Evolutionary conservation across 148 eudicot species (phyloP).

Genomic region (Chenopodium album): DNA sequence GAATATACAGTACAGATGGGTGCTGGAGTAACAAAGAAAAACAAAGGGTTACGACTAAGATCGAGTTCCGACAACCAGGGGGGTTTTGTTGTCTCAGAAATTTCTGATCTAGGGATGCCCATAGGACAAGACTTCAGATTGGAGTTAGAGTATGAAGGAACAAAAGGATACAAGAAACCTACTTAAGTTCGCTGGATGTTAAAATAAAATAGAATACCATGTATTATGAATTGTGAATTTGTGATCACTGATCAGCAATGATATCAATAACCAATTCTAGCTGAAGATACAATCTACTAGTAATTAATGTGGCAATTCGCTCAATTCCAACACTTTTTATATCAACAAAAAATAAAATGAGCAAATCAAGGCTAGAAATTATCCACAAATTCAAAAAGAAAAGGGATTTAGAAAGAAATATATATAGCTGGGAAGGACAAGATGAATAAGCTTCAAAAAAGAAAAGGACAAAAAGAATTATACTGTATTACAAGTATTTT

Average conservation of each 20-base stretch:
- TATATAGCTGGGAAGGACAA: no score
- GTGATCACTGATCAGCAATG: neutral
- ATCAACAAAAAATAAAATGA: neutral
- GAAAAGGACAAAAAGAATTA: no score
- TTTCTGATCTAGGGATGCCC: conserved; percentile 38
- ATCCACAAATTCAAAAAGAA: neutral
- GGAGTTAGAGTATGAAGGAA: conserved; percentile 20
- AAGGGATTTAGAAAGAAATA: neutral
- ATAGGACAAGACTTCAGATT: conserved; percentile 42
- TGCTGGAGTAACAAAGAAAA: conserved; percentile 16
- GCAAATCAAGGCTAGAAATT: neutral
- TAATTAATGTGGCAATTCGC: neutral
- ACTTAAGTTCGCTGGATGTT: neutral
- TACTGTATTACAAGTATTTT: no score
- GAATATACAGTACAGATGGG: conserved; percentile 10
- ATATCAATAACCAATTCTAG: neutral
- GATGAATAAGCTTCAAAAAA: no score
- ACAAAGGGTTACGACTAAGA: neutral
- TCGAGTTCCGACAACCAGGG: conserved; percentile 21
- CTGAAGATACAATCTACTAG: neutral
- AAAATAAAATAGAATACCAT: neutral
- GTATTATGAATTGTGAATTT: neutral
- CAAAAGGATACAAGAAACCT: conserved; percentile 2
- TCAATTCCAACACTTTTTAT: neutral
- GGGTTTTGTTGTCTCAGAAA: conserved; percentile 43